Base-by-base conservation (phyloP, 2,329 filamentous ascomycete genomes). In the Fusarium nodosum region DNA sequence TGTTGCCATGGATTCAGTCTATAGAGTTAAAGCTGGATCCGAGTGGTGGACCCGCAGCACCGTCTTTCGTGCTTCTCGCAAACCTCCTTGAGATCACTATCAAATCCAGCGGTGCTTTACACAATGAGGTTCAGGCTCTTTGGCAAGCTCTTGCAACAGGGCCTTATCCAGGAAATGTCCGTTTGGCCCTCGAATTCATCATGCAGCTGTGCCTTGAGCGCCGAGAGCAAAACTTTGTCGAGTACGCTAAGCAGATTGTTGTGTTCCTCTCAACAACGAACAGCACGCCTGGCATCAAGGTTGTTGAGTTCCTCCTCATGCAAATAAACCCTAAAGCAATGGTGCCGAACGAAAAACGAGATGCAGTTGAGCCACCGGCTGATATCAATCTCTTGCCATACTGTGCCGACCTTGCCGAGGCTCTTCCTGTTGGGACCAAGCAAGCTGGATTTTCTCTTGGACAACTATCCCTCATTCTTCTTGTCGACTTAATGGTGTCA, bases 1-100 rank as follows among this genome's bases (percentile, higher is more conserved):
- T 98, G 76, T 82, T 99, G 16, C 97, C 96, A 1, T 99, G 96
- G 96, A 92, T 99, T 34, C 96, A 98, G 77, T 92, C 91, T 0
- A 93, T 98, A 59, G 94, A 98, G 79, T 84, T 99, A 20, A 93
- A 97, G 76, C 84, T 98, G 30, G 95, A 98, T 74, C 93, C 94
- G 0, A 96, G 94, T 72, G 95, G 94, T 10, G 94, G 93, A 0
- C 95, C 95, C 8, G 97, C 93, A 4, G 92, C 93, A 3, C 91
- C 91, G 66, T 98, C 96, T 1, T 97, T 98, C 77, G 97, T 99
- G 82, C 86, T 99, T 6, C 86, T 99, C 15, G 93, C 95, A 26
- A 99, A 99, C 75, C 84, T 99, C 3, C 91, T 98, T 52, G 96
- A 99, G 79, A 96, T 98, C 63, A 99, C 97, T 0, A 97, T 97